A percentile compares a stretch with the other conserved stretches of the same genome.
Evolutionary conservation across 805 yeast species (phyloP).

Genomic region (Saccharomycopsis sp.): DNA sequence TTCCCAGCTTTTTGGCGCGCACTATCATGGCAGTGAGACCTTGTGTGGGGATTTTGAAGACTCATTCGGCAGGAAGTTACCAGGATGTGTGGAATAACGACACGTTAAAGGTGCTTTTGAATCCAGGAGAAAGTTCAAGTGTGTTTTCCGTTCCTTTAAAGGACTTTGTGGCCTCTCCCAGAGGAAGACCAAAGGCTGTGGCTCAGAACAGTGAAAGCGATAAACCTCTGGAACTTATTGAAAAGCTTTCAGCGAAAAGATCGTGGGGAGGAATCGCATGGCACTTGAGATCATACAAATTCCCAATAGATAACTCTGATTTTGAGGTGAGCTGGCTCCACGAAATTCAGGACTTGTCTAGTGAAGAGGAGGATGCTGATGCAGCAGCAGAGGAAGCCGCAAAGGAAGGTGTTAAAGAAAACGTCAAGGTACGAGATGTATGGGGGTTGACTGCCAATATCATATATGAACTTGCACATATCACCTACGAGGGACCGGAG

Average conservation of each 20-base stretch:
- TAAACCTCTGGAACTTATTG: constrained; percentile 28
- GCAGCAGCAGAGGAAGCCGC: constrained; percentile 23
- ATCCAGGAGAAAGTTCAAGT: constrained; percentile 73
- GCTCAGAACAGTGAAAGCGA: constrained; percentile 14
- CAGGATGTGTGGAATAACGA: constrained; percentile 24
- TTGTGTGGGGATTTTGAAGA: constrained; percentile 56
- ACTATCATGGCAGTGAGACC: constrained; percentile 83
- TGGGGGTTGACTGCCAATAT: constrained; percentile 85
- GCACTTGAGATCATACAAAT: constrained; percentile 56
- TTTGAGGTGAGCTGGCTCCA: constrained; percentile 60
- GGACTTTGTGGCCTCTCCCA: constrained; percentile 34
- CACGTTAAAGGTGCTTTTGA: constrained; percentile 41
- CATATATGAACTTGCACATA: constrained; percentile 59
- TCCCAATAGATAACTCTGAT: constrained; percentile 42
- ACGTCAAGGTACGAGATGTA: constrained; percentile 50
- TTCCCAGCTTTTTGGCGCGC: constrained; percentile 79
- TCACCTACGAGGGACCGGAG: constrained; percentile 38
- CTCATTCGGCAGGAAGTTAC: constrained; percentile 8
- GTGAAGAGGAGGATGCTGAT: constrained; percentile 41
- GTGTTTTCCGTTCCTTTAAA: constrained; percentile 63
- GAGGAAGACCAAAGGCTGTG: constrained; percentile 14
- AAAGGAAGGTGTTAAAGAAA: constrained; percentile 28
- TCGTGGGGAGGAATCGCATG: constrained; percentile 72
- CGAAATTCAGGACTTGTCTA: constrained; percentile 51
- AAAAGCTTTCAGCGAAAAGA: constrained; percentile 30